Conservation (phyloP, 2,329 filamentous ascomycete genomes). For the Chaetomiaceae sp. region DNA sequence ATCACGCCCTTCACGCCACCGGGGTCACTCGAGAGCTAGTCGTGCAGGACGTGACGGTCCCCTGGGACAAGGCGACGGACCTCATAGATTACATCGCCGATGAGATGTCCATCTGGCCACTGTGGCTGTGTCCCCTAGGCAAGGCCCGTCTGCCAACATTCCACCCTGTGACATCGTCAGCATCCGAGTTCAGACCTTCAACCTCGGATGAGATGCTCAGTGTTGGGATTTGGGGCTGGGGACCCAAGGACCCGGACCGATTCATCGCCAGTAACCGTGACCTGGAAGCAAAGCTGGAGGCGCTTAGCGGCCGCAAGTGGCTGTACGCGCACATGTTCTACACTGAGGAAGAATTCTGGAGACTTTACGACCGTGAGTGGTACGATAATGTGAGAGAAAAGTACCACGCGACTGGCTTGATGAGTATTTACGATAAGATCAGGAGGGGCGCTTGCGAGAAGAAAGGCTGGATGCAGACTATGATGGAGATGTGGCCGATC, state of each 20-base stretch:
- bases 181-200: background rate
- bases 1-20: conserved; percentile 1
- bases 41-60: conserved; percentile 2
- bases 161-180: background rate
- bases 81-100: background rate
- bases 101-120: conserved; percentile 1
- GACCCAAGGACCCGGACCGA: background rate
- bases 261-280: background rate
- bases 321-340: conserved; percentile 5
- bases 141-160: background rate
- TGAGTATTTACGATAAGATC: conserved; percentile 4
- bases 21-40: background rate
- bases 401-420: background rate
- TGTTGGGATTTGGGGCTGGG: conserved; percentile 1
- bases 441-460: background rate
- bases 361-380: background rate
- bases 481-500: background rate
- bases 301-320: conserved; percentile 1
- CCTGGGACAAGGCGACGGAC: background rate
- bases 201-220: background rate
- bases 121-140: conserved; percentile 5
- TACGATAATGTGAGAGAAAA: background rate
- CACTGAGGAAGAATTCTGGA: conserved; percentile 4
- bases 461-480: background rate
- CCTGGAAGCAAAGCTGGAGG: background rate